A percentile compares a stretch with the other conserved stretches of the same genome.
Evolutionary conservation across 148 eudicot species (phyloP).

Genomic region (Limonium bicolor): DNA sequence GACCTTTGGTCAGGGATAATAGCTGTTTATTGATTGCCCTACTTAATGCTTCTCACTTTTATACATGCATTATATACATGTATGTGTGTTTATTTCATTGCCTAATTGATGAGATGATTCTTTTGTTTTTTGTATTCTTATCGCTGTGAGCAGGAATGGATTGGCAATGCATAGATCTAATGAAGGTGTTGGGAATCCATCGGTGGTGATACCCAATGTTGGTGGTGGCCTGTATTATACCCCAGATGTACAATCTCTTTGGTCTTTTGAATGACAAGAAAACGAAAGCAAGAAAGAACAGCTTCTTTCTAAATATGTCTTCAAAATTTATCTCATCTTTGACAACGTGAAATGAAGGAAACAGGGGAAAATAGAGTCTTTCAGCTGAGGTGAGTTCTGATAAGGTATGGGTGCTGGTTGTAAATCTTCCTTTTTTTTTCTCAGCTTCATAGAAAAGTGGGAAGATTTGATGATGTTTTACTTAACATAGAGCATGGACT

Average conservation of each 20-base stretch:
- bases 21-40: too few relatives aligned
- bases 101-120: too few relatives aligned
- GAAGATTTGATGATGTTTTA: conserved; percentile 22
- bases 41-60: too few relatives aligned
- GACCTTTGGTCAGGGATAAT: too few relatives aligned
- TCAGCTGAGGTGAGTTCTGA: conserved; percentile 41
- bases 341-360: conserved; percentile 1
- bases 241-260: conserved; percentile 84
- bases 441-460: conserved; percentile 26
- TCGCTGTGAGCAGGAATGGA: conserved; percentile 59
- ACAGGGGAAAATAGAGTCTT: conserved; percentile 22
- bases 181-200: conserved; percentile 37
- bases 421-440: conserved; percentile 49
- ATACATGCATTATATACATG: too few relatives aligned
- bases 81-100: too few relatives aligned
- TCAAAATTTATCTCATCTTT: conserved; percentile 32
- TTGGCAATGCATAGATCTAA: conserved; percentile 31
- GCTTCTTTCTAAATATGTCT: conserved; percentile 27
- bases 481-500: conserved; percentile 36
- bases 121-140: too few relatives aligned
- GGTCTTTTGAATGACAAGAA: conserved; percentile 66
- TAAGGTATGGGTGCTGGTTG: conserved; percentile 15
- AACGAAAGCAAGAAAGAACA: conserved; percentile 11
- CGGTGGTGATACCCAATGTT: conserved; percentile 39
- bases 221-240: conserved; percentile 79